Evolutionary conservation across 2,329 filamentous ascomycete species (phyloP), one percentile per base, ranked within the genome.

Genomic region (Pseudogymnoascus sp.): DNA sequence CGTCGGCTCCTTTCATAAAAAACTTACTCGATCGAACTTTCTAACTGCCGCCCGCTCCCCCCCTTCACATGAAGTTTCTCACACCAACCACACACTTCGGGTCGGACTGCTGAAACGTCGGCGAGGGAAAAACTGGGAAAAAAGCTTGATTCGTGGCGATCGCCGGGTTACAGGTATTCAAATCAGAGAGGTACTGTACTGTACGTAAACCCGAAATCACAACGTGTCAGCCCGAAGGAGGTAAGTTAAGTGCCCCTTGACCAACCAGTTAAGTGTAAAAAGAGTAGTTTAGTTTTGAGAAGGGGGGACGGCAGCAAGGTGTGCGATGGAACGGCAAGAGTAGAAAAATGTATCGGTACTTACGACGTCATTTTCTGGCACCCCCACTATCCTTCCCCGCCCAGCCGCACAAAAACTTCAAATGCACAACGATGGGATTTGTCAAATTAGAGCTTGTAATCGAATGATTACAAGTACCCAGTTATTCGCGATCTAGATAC

Each of bases 1-100:
- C n/a, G n/a, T n/a, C n/a, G n/a, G n/a, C n/a, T n/a, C n/a, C n/a
- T n/a, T n/a, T n/a, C n/a, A n/a, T n/a, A n/a, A n/a, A n/a, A n/a
- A n/a, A n/a, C n/a, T n/a, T n/a, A n/a, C n/a, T n/a, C n/a, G n/a
- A n/a, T n/a, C n/a, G n/a, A n/a, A n/a, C n/a, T n/a, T n/a, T n/a
- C n/a, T n/a, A 38, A 26, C 39, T 28, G 39, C 39, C 39, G 21
- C 35, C 39, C 15, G 19, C 28, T 48, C 39, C 39, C 13, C 35
- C 39, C 15, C 39, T 48, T 48, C 39, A 48, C 39, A 48, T 48
- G 39, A 48, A 48, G 39, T 21, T 15, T 41, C 4, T 7, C 13
- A 5, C 23, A n/a, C 23, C 7, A n/a, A 5, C 13, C 15, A 19
- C 38, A n/a, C n/a, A n/a, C n/a, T n/a, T 41, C 38, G 38, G 38